phyloP scores from a whole-genome alignment of 345 rosid species.

The Populus euphratica region DNA sequence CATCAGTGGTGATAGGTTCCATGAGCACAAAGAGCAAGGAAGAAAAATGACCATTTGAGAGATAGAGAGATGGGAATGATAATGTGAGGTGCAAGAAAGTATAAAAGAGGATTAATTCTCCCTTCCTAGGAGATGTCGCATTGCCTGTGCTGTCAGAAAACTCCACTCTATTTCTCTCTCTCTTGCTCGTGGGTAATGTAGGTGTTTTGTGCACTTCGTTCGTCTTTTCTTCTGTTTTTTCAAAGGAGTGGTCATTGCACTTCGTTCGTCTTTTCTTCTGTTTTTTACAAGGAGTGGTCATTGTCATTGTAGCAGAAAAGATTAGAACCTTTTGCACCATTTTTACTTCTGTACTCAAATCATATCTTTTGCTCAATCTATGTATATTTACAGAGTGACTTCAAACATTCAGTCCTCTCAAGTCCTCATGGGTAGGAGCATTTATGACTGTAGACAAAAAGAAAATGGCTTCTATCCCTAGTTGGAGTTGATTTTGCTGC shows the following conservation, averaged over 20 bases:
- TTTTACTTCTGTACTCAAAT: not conserved
- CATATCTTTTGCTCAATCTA: conserved; percentile 17
- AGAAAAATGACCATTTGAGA: conserved; percentile 8
- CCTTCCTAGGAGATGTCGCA: conserved; percentile 24
- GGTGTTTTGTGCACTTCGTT: conserved; percentile 26
- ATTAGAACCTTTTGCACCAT: conserved; percentile 28
- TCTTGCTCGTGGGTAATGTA: conserved; percentile 21
- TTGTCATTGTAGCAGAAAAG: conserved; percentile 34
- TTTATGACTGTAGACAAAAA: not conserved
- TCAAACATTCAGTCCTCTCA: not conserved
- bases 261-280: conserved; percentile 43
- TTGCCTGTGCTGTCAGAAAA: conserved; percentile 19
- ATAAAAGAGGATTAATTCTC: conserved; percentile 11
- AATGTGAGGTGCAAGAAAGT: conserved; percentile 1
- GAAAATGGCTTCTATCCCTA: conserved; percentile 3
- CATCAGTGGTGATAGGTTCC: conserved; percentile 31
- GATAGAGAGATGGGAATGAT: not conserved
- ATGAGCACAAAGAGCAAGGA: conserved; percentile 26
- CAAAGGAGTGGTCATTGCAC: too few relatives aligned
- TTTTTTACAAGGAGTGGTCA: conserved; percentile 41
- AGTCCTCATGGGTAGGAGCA: not conserved
- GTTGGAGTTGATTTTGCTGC: not conserved
- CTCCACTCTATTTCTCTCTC: conserved; percentile 4
- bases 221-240: conserved; percentile 44
- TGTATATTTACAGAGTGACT: not conserved